Evolutionary conservation across 768 basidiomycete genomes (phyloP), one percentile per base, ranked within the genome.

Genomic region (Sutorius australiensis): DNA sequence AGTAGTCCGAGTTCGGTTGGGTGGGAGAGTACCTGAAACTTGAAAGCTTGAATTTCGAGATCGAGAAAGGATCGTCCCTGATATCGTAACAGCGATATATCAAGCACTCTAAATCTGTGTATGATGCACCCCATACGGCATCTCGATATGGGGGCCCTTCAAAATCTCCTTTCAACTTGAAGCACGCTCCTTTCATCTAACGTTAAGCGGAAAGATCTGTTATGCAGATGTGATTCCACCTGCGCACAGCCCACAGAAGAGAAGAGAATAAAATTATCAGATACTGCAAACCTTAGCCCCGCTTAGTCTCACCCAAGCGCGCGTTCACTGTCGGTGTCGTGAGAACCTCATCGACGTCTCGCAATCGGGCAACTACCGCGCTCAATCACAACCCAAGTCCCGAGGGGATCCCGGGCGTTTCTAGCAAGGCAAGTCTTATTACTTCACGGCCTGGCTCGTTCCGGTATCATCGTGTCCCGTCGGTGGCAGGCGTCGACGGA

Each of bases 1-100:
- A 54, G 61, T 51, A 46, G 34, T 40, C 62, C 60, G 5, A 50
- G 56, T 59, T 65, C 31, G 62, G 62, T 0, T 54, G 57, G 55
- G 63, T 64, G 63, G 64, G 63, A 64, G 63, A 62, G 70, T 66
- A 67, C 68, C 70, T 69, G 68, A 64, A 63, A 64, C 65, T 58
- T 67, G 64, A 57, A 62, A 63, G 36, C 65, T 58, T 67, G 65
- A 57, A 61, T 66, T 65, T 69, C 60, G 56, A 67, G 68, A 68
- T 71, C 68, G 66, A 69, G 67, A 66, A 56, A 56, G 61, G 69
- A 69, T 69, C 68, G 70, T 64, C 68, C 69, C 69, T 69, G 61
- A 60, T 69, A 63, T 50, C 68, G 68, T 69, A 69, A 69, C 30
- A 17, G 36, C 41, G 55, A 69, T 69, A 71, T 64, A 69, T 64